Percentiles rank a stretch among this genome's conserved stretches.
These are phyloP conservation scores for Coccomyxa sp. DNA, from an alignment of 139 green algal genomes.

Conservation along the genomic window DNA sequence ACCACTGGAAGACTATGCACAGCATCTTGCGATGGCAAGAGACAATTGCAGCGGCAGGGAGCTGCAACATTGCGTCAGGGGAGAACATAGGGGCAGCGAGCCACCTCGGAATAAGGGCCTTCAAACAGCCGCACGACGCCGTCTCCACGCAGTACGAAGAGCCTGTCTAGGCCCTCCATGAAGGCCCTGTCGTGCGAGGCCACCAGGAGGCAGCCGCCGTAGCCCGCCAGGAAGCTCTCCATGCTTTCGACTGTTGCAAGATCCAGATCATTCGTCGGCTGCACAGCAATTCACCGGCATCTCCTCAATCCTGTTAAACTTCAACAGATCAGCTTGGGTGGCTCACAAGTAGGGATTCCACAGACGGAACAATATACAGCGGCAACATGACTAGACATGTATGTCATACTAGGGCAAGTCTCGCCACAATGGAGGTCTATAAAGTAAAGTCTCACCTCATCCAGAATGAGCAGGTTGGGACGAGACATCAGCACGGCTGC, in stretches of 20 bases:
- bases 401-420: not conserved
- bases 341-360: not conserved
- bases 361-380: not conserved
- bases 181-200: constrained; percentile 76
- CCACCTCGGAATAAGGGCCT: constrained; percentile 54
- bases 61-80: too few species aligned
- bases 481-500: constrained; percentile 58
- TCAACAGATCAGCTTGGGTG: not conserved
- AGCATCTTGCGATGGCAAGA: not conserved
- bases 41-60: too few species aligned
- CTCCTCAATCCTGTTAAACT: too few species aligned
- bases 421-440: too few species aligned
- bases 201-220: constrained; percentile 59
- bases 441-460: constrained; percentile 28
- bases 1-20: too few species aligned
- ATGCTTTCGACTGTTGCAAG: constrained; percentile 33
- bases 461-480: constrained; percentile 76
- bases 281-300: too few species aligned
- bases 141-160: constrained; percentile 74
- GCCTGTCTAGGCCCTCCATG: constrained; percentile 59
- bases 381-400: not conserved
- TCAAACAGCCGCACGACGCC: constrained; percentile 61
- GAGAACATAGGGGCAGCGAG: too few species aligned
- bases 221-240: constrained; percentile 35
- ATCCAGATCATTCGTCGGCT: constrained; percentile 61